These are phyloP conservation scores for Coprinopsis sp. DNA, from an alignment of 768 basidiomycete species.

Conservation along the genomic window DNA sequence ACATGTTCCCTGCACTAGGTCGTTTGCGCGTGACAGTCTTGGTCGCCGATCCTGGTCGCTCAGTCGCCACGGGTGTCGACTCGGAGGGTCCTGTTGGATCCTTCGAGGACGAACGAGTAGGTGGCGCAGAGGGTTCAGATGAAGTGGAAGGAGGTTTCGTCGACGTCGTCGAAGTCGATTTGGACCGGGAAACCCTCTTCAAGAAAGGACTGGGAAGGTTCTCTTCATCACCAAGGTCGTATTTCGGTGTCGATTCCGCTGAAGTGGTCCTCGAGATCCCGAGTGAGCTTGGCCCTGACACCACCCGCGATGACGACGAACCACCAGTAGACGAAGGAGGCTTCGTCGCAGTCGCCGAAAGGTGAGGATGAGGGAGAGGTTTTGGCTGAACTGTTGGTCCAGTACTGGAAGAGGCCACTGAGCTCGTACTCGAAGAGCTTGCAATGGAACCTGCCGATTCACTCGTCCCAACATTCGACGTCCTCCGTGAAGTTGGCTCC, in stretches of 20 bases:
- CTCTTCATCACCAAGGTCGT: slow-evolving; percentile 74
- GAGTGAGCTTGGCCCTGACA: neutral
- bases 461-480: too few species aligned
- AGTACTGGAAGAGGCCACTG: slow-evolving; percentile 10
- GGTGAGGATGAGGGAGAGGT: slow-evolving; percentile 34
- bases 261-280: slow-evolving; percentile 8
- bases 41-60: slow-evolving; percentile 12
- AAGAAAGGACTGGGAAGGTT: slow-evolving; percentile 84
- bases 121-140: neutral
- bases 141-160: neutral
- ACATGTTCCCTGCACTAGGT: slow-evolving; percentile 46
- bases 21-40: slow-evolving; percentile 31
- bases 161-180: slow-evolving; percentile 5
- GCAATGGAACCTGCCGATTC: too few species aligned
- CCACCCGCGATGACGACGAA: slow-evolving; percentile 16
- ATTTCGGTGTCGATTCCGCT: slow-evolving; percentile 40
- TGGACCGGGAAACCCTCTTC: slow-evolving; percentile 33
- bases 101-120: neutral
- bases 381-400: slow-evolving; percentile 25
- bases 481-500: too few species aligned
- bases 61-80: neutral
- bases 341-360: neutral
- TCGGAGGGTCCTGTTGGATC: slow-evolving; percentile 2
- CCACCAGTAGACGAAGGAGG: slow-evolving; percentile 10
- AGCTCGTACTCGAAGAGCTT: slow-evolving; percentile 9